A percentile compares a stretch with the other conserved stretches of the same genome.
phyloP scores from a whole-genome alignment of 2,329 filamentous ascomycete species.

The Cytospora mali region DNA sequence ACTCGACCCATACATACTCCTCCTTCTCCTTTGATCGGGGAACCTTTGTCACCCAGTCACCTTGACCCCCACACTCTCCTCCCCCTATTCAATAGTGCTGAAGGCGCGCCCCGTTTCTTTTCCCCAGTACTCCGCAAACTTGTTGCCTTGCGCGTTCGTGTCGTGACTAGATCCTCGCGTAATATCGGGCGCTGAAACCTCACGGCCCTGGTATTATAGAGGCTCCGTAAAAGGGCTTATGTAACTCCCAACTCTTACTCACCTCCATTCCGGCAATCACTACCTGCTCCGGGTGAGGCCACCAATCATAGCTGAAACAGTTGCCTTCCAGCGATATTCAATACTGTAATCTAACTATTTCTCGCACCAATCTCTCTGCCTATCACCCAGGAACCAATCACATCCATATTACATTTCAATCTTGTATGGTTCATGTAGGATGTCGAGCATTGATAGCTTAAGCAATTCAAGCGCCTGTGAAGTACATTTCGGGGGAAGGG shows the following conservation, averaged over 20 bases:
- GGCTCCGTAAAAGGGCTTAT: background rate
- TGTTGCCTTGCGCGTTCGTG: constrained; percentile 21
- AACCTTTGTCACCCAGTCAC: background rate
- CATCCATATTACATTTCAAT: no score
- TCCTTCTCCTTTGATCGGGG: background rate
- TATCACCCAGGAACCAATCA: no score
- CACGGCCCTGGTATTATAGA: background rate
- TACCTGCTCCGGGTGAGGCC: background rate
- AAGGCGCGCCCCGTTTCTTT: constrained; percentile 20
- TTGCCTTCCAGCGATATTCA: background rate
- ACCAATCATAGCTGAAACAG: background rate
- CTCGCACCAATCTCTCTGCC: background rate
- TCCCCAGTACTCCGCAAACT: constrained; percentile 32
- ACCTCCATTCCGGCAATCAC: background rate
- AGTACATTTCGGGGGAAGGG: no score
- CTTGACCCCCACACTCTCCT: constrained; percentile 7
- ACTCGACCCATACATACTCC: background rate
- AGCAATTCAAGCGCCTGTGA: no score
- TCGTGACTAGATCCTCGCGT: background rate
- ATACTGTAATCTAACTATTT: no score
- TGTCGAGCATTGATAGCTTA: background rate
- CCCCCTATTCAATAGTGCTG: constrained; percentile 13
- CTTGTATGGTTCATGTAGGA: no score
- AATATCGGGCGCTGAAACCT: background rate
- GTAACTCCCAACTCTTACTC: background rate